Base-by-base conservation (phyloP, 805 yeast genomes). In the Clavispora vitiphila region DNA sequence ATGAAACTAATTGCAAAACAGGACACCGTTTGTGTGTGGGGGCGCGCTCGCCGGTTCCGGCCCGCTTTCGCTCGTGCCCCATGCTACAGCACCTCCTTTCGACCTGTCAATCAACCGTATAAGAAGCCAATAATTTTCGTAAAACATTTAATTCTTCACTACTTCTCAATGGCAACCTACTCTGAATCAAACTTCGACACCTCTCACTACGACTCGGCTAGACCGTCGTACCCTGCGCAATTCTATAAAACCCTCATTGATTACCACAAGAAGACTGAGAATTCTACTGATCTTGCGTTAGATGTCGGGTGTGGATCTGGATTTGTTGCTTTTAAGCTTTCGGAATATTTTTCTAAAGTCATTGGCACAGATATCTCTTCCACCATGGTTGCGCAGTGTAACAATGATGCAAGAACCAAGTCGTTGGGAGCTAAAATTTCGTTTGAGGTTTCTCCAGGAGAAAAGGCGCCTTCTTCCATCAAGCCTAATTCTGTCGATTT, bases 271-370 rank as follows among this genome's bases (percentile, higher is more conserved):
- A 62, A 59, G 4, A 57, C 51, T 2, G 49, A 49, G 8, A 43
- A 47, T n/a, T 47, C 53, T 4, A 42, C 46, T 2, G 39, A 56
- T 1, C 45, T 67, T n/a, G 75, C 80, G 2, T 56, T 86, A 10
- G 96, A 88, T 61, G 63, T 83, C 4, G 95, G 93, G 0, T 83
- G 89, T 59, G 95, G 95, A 0, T 77, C 93, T 0, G 95, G 95
- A 0, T 79, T 79, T 46, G 91, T 83, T 1, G 74, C 90, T 0
- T 67, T 73, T 43, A 77, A 78, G 32, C 55, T 82, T 27, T 50
- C 71, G 3, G 48, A 61, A 1, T 58, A 64, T 38, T 79, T 81
- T 50, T 56, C 67, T n/a, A 48, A 60, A 15, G 77, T 79, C 1
- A 63, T 80, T 21, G 95, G 91, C 1, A 65, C 80, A 1, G 95